Base-by-base conservation (phyloP, 1,284 basidiomycete species). In the Trametes pubescens region DNA sequence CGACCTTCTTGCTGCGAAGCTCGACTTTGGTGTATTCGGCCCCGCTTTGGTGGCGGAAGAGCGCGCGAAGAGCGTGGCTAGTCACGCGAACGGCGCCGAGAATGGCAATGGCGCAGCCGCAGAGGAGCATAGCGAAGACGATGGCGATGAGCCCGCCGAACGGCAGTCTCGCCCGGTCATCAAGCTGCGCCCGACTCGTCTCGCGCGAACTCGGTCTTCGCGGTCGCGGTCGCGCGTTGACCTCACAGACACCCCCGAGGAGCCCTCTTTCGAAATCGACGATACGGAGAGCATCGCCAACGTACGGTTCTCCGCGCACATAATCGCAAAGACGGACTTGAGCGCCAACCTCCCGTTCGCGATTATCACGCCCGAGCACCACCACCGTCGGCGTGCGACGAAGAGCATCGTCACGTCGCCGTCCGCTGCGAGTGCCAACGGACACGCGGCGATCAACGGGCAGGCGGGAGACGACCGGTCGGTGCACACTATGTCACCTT, bases 11-110 rank as follows among this genome's bases (percentile, higher is more conserved):
- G 82, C 84, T 58, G 86, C 87, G 21, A 85, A 85, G 9, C 81
- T 94, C 48, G 86, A 85, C 72, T 89, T 93, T 73, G 90, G 91
- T 48, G 85, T 92, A 16, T 91, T 93, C 74, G 84, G 83, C n/a
- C 79, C 85, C 37, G 71, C 78, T 56, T 52, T 51, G 34, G 59
- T 59, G 5, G 47, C 35, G 9, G 65, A 58, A 18, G 60, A 57
- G 59, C 61, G 54, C 38, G 26, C 40, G 43, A 66, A 65, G 44
- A 61, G 62, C 24, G 66, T 35, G 59, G 37, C 37, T 65, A 69
- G 61, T 53, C 46, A 35, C 59, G 64, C 67, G 35, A 60, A 74
- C n/a, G 57, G 65, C 35, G 60, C 58, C 53, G 65, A 54, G 26
- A 38, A 44, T 26, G 57, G 48, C 9, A 52, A 10, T 47, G 59